These are phyloP conservation scores for Trichoderma polysporum DNA, from an alignment of 2,329 filamentous ascomycete genomes.

Conservation along the genomic window DNA sequence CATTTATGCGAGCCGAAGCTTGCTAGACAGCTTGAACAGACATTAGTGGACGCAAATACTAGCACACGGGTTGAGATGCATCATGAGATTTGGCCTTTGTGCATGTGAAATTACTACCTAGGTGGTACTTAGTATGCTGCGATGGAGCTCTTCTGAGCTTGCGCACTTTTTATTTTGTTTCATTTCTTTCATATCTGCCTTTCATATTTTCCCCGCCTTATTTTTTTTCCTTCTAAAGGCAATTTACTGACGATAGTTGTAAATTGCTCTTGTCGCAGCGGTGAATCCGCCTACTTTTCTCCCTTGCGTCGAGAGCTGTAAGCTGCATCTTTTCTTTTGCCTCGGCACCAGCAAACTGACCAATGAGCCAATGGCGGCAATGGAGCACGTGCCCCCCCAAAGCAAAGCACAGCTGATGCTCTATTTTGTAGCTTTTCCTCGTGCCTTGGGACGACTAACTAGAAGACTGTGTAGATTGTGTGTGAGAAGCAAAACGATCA, in stretches of 20 bases:
- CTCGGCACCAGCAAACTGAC: not conserved
- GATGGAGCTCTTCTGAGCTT: no score
- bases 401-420: not conserved
- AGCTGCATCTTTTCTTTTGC: not conserved
- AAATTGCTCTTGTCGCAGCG: not conserved
- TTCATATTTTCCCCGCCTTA: no score
- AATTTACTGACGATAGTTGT: not conserved
- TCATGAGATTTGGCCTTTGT: not conserved
- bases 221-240: not conserved
- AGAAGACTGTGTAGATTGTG: no score
- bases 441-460: not conserved
- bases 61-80: constrained; percentile 13
- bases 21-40: constrained; percentile 4
- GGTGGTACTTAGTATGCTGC: no score
- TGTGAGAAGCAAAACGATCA: not conserved
- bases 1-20: constrained; percentile 9
- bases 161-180: not conserved
- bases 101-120: not conserved
- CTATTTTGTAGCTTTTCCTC: not conserved
- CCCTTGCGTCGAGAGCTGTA: not conserved
- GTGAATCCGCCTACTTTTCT: not conserved
- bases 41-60: constrained; percentile 2
- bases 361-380: constrained; percentile 13
- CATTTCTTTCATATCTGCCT: not conserved
- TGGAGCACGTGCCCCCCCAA: constrained; percentile 5